Percentiles rank a stretch among this genome's conserved stretches.
These are phyloP conservation scores for Globisporangium recalcitrans DNA, from an alignment of 352 stramenopile genomes.

Conservation along the genomic window DNA sequence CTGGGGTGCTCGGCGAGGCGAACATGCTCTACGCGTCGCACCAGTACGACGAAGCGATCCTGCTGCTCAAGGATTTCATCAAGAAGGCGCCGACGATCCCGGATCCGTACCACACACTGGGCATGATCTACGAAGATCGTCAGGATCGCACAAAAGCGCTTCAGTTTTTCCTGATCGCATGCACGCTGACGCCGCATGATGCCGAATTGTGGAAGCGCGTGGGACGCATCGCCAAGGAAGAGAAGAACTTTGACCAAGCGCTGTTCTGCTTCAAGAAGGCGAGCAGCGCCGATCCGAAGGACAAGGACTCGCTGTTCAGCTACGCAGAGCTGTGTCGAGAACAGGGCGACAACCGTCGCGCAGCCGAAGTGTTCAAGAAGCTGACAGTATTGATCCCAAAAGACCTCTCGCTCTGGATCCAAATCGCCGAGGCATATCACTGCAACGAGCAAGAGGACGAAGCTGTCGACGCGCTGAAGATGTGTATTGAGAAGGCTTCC, in stretches of 20 bases:
- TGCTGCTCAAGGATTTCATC: conserved; percentile 84
- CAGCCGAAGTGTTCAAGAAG: conserved; percentile 81
- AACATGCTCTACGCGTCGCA: conserved; percentile 87
- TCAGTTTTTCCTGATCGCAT: conserved; percentile 85
- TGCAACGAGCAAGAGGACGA: conserved; percentile 85
- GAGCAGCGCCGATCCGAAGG: conserved; percentile 70
- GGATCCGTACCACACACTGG: conserved; percentile 82
- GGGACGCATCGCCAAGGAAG: conserved; percentile 78
- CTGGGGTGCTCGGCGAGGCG: conserved; percentile 72
- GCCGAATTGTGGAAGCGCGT: conserved; percentile 84
- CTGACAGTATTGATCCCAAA: conserved; percentile 61
- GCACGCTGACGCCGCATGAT: conserved; percentile 75
- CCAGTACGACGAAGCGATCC: conserved; percentile 79
- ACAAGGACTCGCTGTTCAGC: conserved; percentile 77
- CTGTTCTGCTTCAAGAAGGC: conserved; percentile 86
- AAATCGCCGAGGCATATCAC: conserved; percentile 84
- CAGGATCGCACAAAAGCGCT: conserved; percentile 76
- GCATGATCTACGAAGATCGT: conserved; percentile 86
- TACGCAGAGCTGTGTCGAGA: conserved; percentile 78
- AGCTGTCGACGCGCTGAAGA: conserved; percentile 77
- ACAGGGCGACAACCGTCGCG: conserved; percentile 68
- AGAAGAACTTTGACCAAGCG: conserved; percentile 82
- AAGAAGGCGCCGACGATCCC: conserved; percentile 86
- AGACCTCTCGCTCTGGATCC: conserved; percentile 81
- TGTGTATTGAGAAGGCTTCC: conserved; percentile 77